Conservation (phyloP, 805 yeast genomes). For the Hanseniaspora singularis region DNA sequence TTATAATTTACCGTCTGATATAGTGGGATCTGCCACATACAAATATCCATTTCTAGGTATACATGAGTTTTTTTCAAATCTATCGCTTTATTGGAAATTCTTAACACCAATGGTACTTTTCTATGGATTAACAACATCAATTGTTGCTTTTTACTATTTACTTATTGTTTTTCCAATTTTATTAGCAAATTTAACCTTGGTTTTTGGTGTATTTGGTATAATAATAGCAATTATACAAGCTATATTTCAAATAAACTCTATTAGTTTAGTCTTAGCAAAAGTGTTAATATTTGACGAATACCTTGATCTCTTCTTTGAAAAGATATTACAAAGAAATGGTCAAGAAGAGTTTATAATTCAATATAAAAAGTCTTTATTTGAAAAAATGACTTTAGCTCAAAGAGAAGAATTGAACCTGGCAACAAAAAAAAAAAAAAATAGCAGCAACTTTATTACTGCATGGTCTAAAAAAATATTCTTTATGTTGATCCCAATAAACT, state of each 20-base stretch:
- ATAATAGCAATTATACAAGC: constrained; percentile 26
- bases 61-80: constrained; percentile 20
- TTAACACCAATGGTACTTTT: constrained; percentile 21
- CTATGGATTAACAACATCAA: constrained; percentile 21
- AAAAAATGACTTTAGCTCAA: not conserved
- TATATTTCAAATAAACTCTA: constrained; percentile 24
- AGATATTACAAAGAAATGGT: constrained; percentile 19
- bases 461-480: not conserved
- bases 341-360: constrained; percentile 19
- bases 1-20: not conserved
- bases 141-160: constrained; percentile 22
- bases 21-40: constrained; percentile 14
- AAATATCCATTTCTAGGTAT: constrained; percentile 25
- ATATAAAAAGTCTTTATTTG: constrained; percentile 1
- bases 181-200: constrained; percentile 21
- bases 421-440: not conserved
- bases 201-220: constrained; percentile 28
- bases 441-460: not conserved
- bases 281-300: constrained; percentile 22
- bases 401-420: not conserved
- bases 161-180: constrained; percentile 24
- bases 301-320: constrained; percentile 22
- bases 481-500: not conserved
- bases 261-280: constrained; percentile 22
- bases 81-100: constrained; percentile 24